Evolutionary conservation across 2,329 filamentous ascomycete species (phyloP).

Genomic region (Sclerotinia borealis): DNA sequence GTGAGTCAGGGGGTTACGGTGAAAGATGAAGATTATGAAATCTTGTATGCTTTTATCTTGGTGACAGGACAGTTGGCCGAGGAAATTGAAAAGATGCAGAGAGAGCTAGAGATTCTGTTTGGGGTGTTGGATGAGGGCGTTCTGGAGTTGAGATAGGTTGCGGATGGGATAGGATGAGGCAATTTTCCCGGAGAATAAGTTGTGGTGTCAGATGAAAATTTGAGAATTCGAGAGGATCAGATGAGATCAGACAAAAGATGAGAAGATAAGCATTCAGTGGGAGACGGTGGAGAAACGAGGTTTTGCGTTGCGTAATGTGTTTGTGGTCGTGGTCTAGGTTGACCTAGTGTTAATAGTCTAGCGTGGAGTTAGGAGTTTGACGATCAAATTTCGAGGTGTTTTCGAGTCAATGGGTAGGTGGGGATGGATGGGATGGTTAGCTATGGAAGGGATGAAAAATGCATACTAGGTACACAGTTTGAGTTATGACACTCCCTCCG

Average conservation of each 20-base stretch:
- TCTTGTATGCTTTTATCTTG: conserved; percentile 84
- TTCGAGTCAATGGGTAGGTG: no score
- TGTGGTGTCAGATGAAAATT: neutral
- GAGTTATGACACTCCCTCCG: neutral
- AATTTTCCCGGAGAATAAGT: no score
- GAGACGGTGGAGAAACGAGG: neutral
- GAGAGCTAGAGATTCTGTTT: conserved; percentile 57
- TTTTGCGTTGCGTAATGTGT: neutral
- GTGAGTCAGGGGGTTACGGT: conserved; percentile 32
- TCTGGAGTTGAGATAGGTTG: conserved; percentile 45
- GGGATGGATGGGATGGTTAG: neutral
- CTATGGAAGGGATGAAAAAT: neutral
- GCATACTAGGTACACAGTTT: neutral
- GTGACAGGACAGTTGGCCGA: conserved; percentile 62
- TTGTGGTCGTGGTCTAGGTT: no score
- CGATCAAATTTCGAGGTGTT: neutral
- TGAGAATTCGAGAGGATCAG: neutral
- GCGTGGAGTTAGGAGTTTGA: conserved; percentile 1
- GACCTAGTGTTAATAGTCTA: neutral
- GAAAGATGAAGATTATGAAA: conserved; percentile 77
- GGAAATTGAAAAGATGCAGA: conserved; percentile 54
- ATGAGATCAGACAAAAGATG: neutral
- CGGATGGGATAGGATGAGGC: no score
- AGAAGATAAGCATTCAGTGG: no score
- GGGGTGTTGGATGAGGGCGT: conserved; percentile 57